Evolutionary conservation across 768 basidiomycete species (phyloP).

Genomic region (Tricholoma terreum): DNA sequence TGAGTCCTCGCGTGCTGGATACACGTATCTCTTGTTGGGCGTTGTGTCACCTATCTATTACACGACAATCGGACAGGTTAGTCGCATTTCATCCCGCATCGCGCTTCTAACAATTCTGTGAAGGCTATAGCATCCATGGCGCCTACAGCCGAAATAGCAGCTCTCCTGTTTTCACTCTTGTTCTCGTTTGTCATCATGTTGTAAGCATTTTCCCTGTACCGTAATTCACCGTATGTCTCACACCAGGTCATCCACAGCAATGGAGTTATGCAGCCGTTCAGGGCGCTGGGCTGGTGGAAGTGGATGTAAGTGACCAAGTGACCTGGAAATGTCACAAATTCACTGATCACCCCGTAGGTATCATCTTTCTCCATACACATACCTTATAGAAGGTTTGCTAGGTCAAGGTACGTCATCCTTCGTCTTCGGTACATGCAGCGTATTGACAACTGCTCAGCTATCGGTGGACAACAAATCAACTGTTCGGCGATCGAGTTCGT

Average conservation of each 20-base stretch:
- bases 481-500: conserved; percentile 57
- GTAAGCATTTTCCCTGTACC: conserved; percentile 24
- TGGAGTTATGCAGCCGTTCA: conserved; percentile 61
- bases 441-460: conserved; percentile 38
- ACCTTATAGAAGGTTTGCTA: conserved; percentile 46
- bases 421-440: conserved; percentile 19
- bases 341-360: conserved; percentile 18
- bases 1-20: conserved; percentile 49
- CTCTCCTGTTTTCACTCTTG: conserved; percentile 47
- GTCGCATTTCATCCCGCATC: background rate
- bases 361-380: conserved; percentile 50
- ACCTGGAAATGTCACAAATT: too few species aligned
- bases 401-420: conserved; percentile 33
- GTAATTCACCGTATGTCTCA: background rate
- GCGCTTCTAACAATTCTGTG: conserved; percentile 32
- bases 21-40: conserved; percentile 52
- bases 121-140: conserved; percentile 56
- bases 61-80: conserved; percentile 52
- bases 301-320: conserved; percentile 48
- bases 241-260: conserved; percentile 29
- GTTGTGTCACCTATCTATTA: conserved; percentile 59
- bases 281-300: conserved; percentile 59
- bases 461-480: conserved; percentile 39
- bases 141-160: conserved; percentile 54
- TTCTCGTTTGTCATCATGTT: conserved; percentile 60